These are phyloP conservation scores for Lanmaoa rubissima DNA, from an alignment of 768 basidiomycete species.

Conservation along the genomic window DNA sequence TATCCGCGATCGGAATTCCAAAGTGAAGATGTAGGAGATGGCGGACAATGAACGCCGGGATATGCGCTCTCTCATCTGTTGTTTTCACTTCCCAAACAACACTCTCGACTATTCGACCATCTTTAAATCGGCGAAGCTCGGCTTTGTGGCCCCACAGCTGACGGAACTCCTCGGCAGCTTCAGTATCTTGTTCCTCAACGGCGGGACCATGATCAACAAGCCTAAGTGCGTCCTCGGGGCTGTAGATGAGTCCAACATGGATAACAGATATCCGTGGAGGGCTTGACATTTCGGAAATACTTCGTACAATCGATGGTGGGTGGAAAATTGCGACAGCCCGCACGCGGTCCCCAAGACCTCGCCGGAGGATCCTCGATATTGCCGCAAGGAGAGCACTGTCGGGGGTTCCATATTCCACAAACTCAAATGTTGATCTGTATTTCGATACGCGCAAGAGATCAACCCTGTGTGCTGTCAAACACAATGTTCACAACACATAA, in stretches of 20 bases:
- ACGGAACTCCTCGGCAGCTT: slow-evolving; percentile 60
- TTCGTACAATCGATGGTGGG: slow-evolving; percentile 43
- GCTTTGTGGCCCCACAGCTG: slow-evolving; percentile 91
- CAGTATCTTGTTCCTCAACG: slow-evolving; percentile 57
- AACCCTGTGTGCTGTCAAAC: slow-evolving; percentile 42
- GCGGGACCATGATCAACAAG: slow-evolving; percentile 92
- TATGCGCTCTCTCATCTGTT: slow-evolving; percentile 73
- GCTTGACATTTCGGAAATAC: slow-evolving; percentile 54
- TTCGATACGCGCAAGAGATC: slow-evolving; percentile 41
- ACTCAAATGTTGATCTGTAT: slow-evolving; percentile 40
- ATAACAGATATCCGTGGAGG: slow-evolving; percentile 48
- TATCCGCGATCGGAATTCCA: slow-evolving; percentile 49
- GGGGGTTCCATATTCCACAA: slow-evolving; percentile 56
- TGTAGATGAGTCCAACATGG: slow-evolving; percentile 73
- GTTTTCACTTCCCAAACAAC: slow-evolving; percentile 95
- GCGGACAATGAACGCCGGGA: slow-evolving; percentile 71
- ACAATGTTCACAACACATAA: background rate
- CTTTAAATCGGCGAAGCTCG: slow-evolving; percentile 92
- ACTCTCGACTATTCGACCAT: slow-evolving; percentile 87
- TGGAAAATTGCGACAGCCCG: slow-evolving; percentile 63
- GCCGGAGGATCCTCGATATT: slow-evolving; percentile 49
- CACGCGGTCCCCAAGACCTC: slow-evolving; percentile 72
- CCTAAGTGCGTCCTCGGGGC: slow-evolving; percentile 70
- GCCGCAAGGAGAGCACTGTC: slow-evolving; percentile 54
- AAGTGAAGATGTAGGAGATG: slow-evolving; percentile 80